Evolutionary conservation across 1,139 yeast species (phyloP).

Genomic region (Eremothecium coryli): DNA sequence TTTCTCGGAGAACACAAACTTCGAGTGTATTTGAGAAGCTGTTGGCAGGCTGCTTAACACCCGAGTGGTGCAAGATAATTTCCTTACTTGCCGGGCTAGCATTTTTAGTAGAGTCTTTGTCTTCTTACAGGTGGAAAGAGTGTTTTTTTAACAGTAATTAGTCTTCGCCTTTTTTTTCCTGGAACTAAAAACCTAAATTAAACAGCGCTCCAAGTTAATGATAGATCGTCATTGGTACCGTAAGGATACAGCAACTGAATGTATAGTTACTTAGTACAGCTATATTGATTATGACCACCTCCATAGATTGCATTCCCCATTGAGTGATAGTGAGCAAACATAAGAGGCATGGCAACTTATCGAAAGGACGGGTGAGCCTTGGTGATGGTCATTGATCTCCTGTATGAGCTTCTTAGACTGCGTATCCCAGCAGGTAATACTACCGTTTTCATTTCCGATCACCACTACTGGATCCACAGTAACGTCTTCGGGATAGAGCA

Average conservation of each 20-base stretch:
- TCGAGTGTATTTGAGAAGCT: constrained; percentile 9
- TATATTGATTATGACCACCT: too few relatives aligned
- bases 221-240: too few relatives aligned
- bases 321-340: constrained; percentile 38
- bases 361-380: constrained; percentile 39
- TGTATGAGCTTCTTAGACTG: constrained; percentile 50
- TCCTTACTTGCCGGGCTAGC: not conserved
- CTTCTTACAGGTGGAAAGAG: too few relatives aligned
- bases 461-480: constrained; percentile 34
- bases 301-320: constrained; percentile 33
- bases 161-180: too few relatives aligned
- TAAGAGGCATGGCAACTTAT: constrained; percentile 37
- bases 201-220: too few relatives aligned
- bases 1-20: constrained; percentile 10
- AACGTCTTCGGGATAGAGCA: constrained; percentile 30
- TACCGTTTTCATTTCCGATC: constrained; percentile 60
- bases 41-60: constrained; percentile 6
- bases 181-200: too few relatives aligned
- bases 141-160: too few relatives aligned
- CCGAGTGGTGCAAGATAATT: not conserved
- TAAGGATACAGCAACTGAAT: too few relatives aligned
- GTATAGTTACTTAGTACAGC: too few relatives aligned
- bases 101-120: too few relatives aligned
- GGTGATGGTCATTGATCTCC: constrained; percentile 29
- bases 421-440: constrained; percentile 64